Base-by-base conservation (phyloP, 768 basidiomycete genomes). In the Pleurotus cornucopiae region DNA sequence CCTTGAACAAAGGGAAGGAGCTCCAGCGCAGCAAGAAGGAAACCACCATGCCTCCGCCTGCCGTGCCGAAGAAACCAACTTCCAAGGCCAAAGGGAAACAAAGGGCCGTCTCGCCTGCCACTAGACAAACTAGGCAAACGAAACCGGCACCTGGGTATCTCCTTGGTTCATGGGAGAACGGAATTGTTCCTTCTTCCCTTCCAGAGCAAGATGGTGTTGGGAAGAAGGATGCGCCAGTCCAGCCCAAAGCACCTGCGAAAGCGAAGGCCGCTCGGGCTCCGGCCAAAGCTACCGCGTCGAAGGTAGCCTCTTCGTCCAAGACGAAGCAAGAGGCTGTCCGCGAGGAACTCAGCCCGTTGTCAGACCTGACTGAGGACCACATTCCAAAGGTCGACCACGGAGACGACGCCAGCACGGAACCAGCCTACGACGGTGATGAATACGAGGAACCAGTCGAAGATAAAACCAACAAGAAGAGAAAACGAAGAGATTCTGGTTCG, bases 141-240 rank as follows among this genome's bases (percentile, higher is more conserved):
- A 55, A 45, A 21, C 60, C 39, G 37, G 41, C 53, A 43, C 61
- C 18, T 16, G 30, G 30, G 30, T 34, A 34, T 34, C 55, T 13
- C 25, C 41, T 16, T 54, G 60, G 53, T n/a, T 73, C 71, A n/a
- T 68, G 64, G 65, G 75, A 77, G 56, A 63, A 56, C 46, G 64
- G 62, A 6, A 69, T 76, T 53, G 67, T 86, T 11, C 84, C 84
- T 5, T 85, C 85, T 0, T 88, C 86, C 14, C 69, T 81, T 44
- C 83, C 85, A 2, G 77, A 79, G 39, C 79, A 85, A 63, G 81
- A 83, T 57, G 49, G 59, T 11, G 43, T 46, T 16, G 37, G 20
- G 20, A 21, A 9, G n/a, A 13, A 21, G 11, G 40, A 46, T 18
- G 12, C 41, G 16, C n/a, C 30, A 7, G 41, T 11, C 3, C n/a